These are phyloP conservation scores for Globisporangium ultimum DNA, from an alignment of 352 stramenopile species.

Conservation along the genomic window DNA sequence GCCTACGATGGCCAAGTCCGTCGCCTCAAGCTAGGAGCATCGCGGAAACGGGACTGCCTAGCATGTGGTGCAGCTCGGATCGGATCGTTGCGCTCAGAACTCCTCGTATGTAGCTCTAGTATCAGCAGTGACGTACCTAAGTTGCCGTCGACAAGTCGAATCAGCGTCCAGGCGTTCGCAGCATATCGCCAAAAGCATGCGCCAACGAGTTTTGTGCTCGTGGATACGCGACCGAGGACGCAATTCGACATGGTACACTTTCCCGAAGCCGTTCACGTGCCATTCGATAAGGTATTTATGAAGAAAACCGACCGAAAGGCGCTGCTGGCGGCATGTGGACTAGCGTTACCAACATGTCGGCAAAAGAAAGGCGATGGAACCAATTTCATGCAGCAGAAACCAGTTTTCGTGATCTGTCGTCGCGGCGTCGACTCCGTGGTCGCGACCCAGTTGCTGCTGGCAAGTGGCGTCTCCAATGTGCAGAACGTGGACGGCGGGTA, in stretches of 20 bases:
- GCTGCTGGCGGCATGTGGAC: background rate
- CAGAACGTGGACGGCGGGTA: slow-evolving; percentile 75
- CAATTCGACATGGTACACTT: slow-evolving; percentile 84
- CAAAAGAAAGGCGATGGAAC: background rate
- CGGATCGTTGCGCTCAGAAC: background rate
- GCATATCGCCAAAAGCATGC: slow-evolving; percentile 16
- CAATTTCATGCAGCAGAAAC: background rate
- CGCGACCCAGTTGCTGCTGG: slow-evolving; percentile 56
- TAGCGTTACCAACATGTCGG: background rate
- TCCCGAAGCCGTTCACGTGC: slow-evolving; percentile 59
- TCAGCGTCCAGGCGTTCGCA: slow-evolving; percentile 39
- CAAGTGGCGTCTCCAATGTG: slow-evolving; percentile 33
- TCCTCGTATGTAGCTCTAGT: background rate
- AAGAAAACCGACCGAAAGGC: slow-evolving; percentile 18
- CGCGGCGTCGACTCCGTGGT: slow-evolving; percentile 69
- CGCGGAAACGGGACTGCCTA: slow-evolving; percentile 30
- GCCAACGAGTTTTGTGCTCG: slow-evolving; percentile 32
- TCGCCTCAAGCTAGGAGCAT: slow-evolving; percentile 47
- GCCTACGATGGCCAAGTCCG: slow-evolving; percentile 72
- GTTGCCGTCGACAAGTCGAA: slow-evolving; percentile 23
- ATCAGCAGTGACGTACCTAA: background rate
- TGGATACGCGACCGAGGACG: slow-evolving; percentile 50
- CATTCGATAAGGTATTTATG: slow-evolving; percentile 39
- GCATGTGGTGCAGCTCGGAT: slow-evolving; percentile 20
- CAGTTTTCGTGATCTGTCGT: slow-evolving; percentile 70